phyloP scores from a whole-genome alignment of 495 filamentous ascomycete genomes.

The Chaetomium cochliodes region DNA sequence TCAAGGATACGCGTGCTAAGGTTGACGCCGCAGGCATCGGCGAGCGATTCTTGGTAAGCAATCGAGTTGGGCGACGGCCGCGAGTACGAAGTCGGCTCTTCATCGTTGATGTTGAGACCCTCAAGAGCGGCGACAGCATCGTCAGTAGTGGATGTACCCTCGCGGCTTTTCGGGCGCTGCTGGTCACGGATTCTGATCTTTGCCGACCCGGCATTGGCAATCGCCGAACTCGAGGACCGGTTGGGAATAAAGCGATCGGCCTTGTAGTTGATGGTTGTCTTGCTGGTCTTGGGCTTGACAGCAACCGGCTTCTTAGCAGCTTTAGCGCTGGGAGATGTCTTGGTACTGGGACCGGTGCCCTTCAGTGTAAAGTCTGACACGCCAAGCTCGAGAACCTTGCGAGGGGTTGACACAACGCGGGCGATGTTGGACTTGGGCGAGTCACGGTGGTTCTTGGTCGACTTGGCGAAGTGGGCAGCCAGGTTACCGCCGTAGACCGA shows the following conservation, averaged over 20 bases:
- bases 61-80: slow-evolving; percentile 81
- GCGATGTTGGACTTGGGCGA: slow-evolving; percentile 96
- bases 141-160: slow-evolving; percentile 68
- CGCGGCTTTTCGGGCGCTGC: slow-evolving; percentile 63
- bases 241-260: slow-evolving; percentile 98
- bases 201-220: slow-evolving; percentile 72
- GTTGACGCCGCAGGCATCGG: slow-evolving; percentile 86
- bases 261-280: slow-evolving; percentile 78
- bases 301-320: slow-evolving; percentile 55
- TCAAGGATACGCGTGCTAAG: slow-evolving; percentile 95
- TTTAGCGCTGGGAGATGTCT: slow-evolving; percentile 73
- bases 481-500: slow-evolving; percentile 71
- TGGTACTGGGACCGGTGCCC: slow-evolving; percentile 66
- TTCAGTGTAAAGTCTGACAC: slow-evolving; percentile 90
- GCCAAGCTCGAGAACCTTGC: slow-evolving; percentile 79
- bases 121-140: slow-evolving; percentile 77
- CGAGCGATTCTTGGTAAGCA: slow-evolving; percentile 90
- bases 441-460: slow-evolving; percentile 61
- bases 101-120: slow-evolving; percentile 63
- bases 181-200: slow-evolving; percentile 69
- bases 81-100: slow-evolving; percentile 57
- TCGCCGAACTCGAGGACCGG: slow-evolving; percentile 81
- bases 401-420: slow-evolving; percentile 62
- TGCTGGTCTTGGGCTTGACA: slow-evolving; percentile 63
- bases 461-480: slow-evolving; percentile 69